Base-by-base conservation (phyloP, 208 protist species). In the Borovskyia barvae region DNA sequence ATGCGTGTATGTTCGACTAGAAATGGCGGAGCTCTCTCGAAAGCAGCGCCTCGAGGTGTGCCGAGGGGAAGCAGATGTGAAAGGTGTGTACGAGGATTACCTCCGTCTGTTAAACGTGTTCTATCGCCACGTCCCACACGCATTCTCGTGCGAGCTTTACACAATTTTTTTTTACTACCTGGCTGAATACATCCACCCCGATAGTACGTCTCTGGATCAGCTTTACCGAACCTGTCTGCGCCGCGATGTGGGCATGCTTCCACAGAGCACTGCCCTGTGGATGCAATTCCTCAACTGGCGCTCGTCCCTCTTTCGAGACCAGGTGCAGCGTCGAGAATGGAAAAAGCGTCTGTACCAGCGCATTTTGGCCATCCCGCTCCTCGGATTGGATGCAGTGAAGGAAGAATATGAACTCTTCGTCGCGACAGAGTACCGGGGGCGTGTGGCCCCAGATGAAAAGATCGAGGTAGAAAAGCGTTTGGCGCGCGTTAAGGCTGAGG, bases 61-160 rank as follows among this genome's bases (percentile, higher is more conserved):
- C 58, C n/a, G 29, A 5, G 72, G 81, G 14, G 81, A 87, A 51
- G 61, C 79, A 40, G 82, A 90, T 32, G 80, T 76, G 11, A 80
- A 80, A 39, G 61, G 75, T 24, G 60, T 78, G 15, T 89, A 85
- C 66, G 66, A 58, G 32, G 72, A 70, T n/a, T 79, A 78, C 39
- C 72, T 90, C 41, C 62, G 88, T 14, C 28, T 95, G 4, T 56
- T 95, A 14, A 92, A 92, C 61, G 65, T 59, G 20, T 95, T 95
- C 47, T 89, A 81, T 43, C 79, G 83, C 14, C 88, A 95, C 61
- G 72, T 95, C n/a, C 77, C 75, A 20, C 39, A 89, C 0, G 74
- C 69, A 40, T 88, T 80, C 59, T 85, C 72, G 47, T 78, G 82
- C 48, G 66, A 87, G 25, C 67, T 92, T 14, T 95, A 92, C 80